Percentiles rank a stretch among this genome's conserved stretches.
Evolutionary conservation across 164 flowering plant species (phyloP).

Genomic region (Aristolochia fimbriata): DNA sequence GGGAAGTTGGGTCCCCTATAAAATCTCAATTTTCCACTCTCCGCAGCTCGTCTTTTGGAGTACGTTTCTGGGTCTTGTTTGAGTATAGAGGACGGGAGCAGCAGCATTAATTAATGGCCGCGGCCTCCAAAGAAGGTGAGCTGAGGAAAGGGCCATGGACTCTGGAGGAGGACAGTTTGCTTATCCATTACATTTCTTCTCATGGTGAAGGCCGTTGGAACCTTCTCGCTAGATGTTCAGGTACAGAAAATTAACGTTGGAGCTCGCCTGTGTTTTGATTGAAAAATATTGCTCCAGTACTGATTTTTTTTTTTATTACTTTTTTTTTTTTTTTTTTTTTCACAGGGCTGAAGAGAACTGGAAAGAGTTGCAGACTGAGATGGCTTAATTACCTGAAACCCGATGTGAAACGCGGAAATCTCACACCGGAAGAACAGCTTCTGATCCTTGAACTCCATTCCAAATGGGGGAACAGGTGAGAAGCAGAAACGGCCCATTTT

Average conservation of each 20-base stretch:
- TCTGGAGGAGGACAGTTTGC: constrained; percentile 64
- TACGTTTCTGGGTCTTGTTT: not conserved
- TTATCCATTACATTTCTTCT: constrained; percentile 40
- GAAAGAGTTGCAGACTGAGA: constrained; percentile 84
- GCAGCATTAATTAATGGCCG: constrained; percentile 21
- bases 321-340: not conserved
- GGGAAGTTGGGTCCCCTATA: too few species aligned
- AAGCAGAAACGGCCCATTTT: too few species aligned
- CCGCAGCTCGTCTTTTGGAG: not conserved
- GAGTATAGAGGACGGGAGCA: not conserved
- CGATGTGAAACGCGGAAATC: constrained; percentile 66
- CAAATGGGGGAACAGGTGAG: constrained; percentile 75
- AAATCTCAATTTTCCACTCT: not conserved
- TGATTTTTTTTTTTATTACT: not conserved
- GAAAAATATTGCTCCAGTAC: not conserved
- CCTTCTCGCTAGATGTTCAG: constrained; percentile 52
- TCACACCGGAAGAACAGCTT: constrained; percentile 63
- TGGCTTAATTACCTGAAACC: constrained; percentile 85
- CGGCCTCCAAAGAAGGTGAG: constrained; percentile 29
- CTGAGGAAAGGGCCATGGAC: constrained; percentile 97
- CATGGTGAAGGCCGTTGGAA: constrained; percentile 89
- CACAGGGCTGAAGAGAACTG: constrained; percentile 72
- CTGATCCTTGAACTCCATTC: constrained; percentile 80
- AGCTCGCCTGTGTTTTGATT: not conserved
- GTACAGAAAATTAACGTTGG: constrained; percentile 19